phyloP scores from a whole-genome alignment of 2,329 filamentous ascomycete genomes.

The Ophiostoma quercus region DNA sequence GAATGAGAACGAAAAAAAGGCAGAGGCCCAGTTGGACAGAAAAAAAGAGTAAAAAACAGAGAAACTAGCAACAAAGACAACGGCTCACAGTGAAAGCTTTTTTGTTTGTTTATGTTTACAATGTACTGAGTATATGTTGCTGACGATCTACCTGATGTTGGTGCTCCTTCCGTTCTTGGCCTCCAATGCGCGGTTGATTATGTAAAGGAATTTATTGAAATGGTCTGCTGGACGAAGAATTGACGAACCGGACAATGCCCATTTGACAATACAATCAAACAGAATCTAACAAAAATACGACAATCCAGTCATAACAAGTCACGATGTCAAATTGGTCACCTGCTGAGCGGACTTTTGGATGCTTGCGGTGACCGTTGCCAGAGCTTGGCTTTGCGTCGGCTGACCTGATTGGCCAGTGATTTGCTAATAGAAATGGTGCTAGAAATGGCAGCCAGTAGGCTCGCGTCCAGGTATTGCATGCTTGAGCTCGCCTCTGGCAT shows the following conservation, averaged over 20 bases:
- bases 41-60: background rate
- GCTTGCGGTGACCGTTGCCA: conserved; percentile 15
- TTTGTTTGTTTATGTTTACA: background rate
- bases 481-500: no score
- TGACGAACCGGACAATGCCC: conserved; percentile 16
- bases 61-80: background rate
- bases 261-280: background rate
- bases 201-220: background rate
- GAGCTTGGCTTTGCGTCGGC: background rate
- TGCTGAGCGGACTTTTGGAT: conserved; percentile 16
- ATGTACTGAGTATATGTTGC: background rate
- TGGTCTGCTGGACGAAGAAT: background rate
- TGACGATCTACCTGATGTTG: background rate
- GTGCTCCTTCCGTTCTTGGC: conserved; percentile 4
- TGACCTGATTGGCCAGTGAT: conserved; percentile 25
- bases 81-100: background rate
- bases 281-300: no score
- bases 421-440: conserved; percentile 26
- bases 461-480: no score
- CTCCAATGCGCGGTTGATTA: background rate
- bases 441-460: background rate
- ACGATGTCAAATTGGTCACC: conserved; percentile 18
- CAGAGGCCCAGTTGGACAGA: background rate
- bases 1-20: no score
- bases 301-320: background rate